Evolutionary conservation across 1,139 yeast species (phyloP), one percentile per base, ranked within the genome.

Genomic region (Suhomyces panamericanus): DNA sequence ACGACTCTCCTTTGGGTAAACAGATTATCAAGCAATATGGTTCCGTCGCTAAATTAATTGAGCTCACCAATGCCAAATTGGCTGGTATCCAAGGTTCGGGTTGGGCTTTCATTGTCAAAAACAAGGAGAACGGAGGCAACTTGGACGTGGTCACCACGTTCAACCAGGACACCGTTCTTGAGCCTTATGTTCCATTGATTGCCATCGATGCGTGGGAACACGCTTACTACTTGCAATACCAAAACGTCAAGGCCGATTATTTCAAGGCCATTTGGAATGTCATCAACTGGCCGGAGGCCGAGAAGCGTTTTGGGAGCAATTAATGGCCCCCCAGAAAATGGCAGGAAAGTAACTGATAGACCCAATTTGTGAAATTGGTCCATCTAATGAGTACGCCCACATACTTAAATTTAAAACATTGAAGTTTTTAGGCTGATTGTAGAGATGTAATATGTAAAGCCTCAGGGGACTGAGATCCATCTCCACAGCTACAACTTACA

Each of bases 191-290:
- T 42, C 75, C 77, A 15, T 69, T 73, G 55, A 62, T 74, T 49
- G 78, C 76, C 17, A 70, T 74, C 56, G 79, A 74, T 58, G 76
- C 77, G 42, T 74, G 79, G 78, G 78, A 74, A 56, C 79, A 74
- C 53, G 78, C 78, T 46, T 74, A 73, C 60, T 74, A 74, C 61
- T 68, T 73, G 55, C 78, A 74, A 52, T 73, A 74, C 58, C 76
- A 71, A 56, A 74, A 73, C 52, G 75, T 70, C 49, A 73, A 74
- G 62, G 72, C 66, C 29, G 75, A 70, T 54, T 73, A 74, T 59
- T 70, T 74, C 60, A 67, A 73, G 56, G 77, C 77, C 47, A 71
- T 74, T 54, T 73, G 76, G 76, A 67, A 73, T 48, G 78, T 73
- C 33, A 67, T 74, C 55, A 73, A 69, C 65, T 74, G 79, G 79